phyloP scores from a whole-genome alignment of 73 alveolate genomes.

The Durusdinium trenchii region DNA sequence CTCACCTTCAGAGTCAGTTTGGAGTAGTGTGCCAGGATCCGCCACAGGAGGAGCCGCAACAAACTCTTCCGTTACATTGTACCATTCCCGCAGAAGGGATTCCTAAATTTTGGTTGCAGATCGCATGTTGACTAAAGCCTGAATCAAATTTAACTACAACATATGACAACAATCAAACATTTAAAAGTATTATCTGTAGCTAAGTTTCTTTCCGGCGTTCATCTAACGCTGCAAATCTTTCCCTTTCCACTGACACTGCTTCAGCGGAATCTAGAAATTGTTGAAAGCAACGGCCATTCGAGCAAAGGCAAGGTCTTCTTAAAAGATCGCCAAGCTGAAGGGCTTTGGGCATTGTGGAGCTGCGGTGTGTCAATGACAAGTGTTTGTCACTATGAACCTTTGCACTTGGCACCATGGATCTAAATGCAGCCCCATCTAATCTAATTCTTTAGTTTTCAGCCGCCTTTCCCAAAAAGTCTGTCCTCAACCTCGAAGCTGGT shows the following conservation, averaged over 20 bases:
- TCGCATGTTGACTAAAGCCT: background rate
- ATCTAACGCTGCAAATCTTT: background rate
- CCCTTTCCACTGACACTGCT: background rate
- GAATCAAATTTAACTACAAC: background rate
- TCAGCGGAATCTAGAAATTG: background rate
- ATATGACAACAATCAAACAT: no score
- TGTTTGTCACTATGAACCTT: background rate
- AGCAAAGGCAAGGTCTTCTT: background rate
- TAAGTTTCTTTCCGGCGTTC: background rate
- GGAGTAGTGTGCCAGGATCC: background rate
- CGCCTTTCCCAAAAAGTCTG: background rate
- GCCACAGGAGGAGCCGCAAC: background rate
- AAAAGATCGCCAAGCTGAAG: background rate
- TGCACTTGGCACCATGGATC: background rate
- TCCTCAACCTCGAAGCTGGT: background rate
- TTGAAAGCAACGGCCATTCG: background rate
- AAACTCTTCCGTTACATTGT: background rate
- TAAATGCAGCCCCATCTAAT: background rate
- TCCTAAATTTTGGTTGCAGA: background rate
- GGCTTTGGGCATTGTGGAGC: background rate
- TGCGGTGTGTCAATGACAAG: background rate
- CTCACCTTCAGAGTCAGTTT: background rate
- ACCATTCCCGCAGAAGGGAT: background rate
- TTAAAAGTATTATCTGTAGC: no score
- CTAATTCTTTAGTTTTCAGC: background rate